Conservation (phyloP, 2,329 filamentous ascomycete species). For the Botrytis fabae region DNA sequence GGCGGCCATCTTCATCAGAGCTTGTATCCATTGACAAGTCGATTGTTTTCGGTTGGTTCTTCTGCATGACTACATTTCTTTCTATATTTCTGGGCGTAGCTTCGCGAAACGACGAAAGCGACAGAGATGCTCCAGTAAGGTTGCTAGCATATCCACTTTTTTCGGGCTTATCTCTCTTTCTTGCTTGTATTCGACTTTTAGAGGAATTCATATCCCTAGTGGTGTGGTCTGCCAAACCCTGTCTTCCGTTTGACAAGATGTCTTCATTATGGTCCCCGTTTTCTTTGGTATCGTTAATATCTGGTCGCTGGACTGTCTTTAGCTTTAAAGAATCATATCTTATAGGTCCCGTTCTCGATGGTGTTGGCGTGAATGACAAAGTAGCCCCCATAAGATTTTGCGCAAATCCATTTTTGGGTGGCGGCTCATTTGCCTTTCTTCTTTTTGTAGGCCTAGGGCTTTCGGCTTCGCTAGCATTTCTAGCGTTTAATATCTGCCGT, state of each 20-base stretch:
- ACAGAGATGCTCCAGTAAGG: conserved; percentile 35
- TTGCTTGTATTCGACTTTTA: conserved; percentile 17
- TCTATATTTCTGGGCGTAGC: neutral
- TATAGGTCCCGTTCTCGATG: conserved; percentile 33
- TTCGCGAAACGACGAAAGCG: conserved; percentile 27
- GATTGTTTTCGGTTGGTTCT: neutral
- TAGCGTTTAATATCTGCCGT: conserved; percentile 43
- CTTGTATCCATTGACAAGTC: conserved; percentile 11
- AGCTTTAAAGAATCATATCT: conserved; percentile 33
- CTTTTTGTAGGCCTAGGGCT: conserved; percentile 46
- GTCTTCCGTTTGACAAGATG: neutral
- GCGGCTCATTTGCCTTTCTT: conserved; percentile 43
- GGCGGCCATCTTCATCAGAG: conserved; percentile 4
- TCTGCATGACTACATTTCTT: neutral
- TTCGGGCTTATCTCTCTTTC: conserved; percentile 26
- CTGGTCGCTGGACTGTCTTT: conserved; percentile 11
- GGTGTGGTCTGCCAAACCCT: neutral
- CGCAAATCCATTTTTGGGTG: conserved; percentile 51
- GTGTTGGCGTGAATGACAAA: conserved; percentile 43
- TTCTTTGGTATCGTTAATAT: conserved; percentile 30
- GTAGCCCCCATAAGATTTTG: conserved; percentile 52
- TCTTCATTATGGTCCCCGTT: conserved; percentile 3
- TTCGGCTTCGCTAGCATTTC: conserved; percentile 26
- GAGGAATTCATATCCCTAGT: neutral
- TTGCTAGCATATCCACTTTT: conserved; percentile 37